Evolutionary conservation across 306 rosid species (phyloP).

Genomic region (Vigna radiata): DNA sequence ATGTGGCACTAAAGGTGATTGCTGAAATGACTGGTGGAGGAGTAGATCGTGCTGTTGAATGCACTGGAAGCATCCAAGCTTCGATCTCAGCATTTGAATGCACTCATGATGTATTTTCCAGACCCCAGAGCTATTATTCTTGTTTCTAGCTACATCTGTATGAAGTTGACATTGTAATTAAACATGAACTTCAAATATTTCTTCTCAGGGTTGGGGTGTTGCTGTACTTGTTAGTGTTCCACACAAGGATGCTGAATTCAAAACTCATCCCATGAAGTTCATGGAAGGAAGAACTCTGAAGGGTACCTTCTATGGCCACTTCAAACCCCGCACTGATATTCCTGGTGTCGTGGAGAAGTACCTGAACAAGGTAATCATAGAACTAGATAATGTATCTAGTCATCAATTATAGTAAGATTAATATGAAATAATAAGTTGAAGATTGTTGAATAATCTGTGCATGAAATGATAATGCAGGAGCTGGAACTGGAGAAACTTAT

Average conservation of each 20-base stretch:
- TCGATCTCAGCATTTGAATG: slow-evolving; percentile 75
- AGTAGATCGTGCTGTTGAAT: slow-evolving; percentile 75
- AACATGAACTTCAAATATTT: neutral
- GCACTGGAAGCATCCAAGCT: slow-evolving; percentile 73
- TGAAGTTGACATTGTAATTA: neutral
- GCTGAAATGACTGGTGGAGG: slow-evolving; percentile 75
- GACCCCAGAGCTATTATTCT: neutral
- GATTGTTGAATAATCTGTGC: too few relatives aligned
- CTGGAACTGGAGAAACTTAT: slow-evolving; percentile 45
- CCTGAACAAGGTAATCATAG: slow-evolving; percentile 46
- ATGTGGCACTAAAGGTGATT: slow-evolving; percentile 52
- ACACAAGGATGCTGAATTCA: slow-evolving; percentile 63
- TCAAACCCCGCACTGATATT: slow-evolving; percentile 44
- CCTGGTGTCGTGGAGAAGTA: slow-evolving; percentile 60
- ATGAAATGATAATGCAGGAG: slow-evolving; percentile 47
- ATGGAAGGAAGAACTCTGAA: slow-evolving; percentile 68
- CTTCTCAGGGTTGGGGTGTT: slow-evolving; percentile 72
- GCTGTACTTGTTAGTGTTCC: slow-evolving; percentile 82
- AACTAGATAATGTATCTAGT: neutral
- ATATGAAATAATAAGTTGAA: too few relatives aligned
- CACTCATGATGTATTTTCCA: slow-evolving; percentile 63
- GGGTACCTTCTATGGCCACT: slow-evolving; percentile 81
- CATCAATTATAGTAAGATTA: too few relatives aligned
- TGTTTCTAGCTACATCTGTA: neutral
- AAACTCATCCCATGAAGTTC: slow-evolving; percentile 67